Evolutionary conservation across 2,329 filamentous ascomycete species (phyloP), one percentile per base, ranked within the genome.

Genomic region (Penicillium sp.): DNA sequence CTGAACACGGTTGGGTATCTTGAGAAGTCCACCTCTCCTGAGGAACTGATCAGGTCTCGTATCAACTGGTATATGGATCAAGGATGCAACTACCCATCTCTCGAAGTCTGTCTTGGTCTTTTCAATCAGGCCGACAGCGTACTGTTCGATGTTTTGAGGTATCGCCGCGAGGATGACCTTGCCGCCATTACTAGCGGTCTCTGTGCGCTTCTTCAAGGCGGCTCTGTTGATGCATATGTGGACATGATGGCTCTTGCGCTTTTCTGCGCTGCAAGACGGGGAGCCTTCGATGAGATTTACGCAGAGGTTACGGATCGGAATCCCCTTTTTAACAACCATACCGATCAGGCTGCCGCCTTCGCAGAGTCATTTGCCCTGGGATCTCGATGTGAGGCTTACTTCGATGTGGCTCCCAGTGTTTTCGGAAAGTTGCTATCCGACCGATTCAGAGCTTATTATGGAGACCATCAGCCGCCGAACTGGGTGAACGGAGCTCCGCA

Each of bases 321-420:
- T 61, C 84, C 83, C 0, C 72, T 86, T 10, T 84, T 85, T 67
- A 82, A 85, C 51, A 76, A 80, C 21, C 83, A 85, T 53, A 75
- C 82, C 2, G 84, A 86, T 54, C 84, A 87, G 66, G 83, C 84
- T 15, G 84, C 83, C 32, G 82, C 82, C 7, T 86, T 86, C 61
- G 80, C 84, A 1, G 84, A 86, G 64, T 79, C 85, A 0, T 86
- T 85, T 68, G 84, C 83, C 0, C 72, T 86, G 2, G 84, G 84
- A 1, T 86, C 84, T 4, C 80, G 83, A 51, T 87, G 84, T 62
- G 82, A 86, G 56, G 76, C 80, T 1, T 86, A 86, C 63, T 85
- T 86, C 55, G 83, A 83, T 55, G 77, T 86, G 46, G 64, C 73
- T 2, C 80, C 80, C 2, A 77, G 76, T 31, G 72, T 73, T 6